These are phyloP conservation scores for Trametes coccinea DNA, from an alignment of 768 basidiomycete species.

Conservation along the genomic window DNA sequence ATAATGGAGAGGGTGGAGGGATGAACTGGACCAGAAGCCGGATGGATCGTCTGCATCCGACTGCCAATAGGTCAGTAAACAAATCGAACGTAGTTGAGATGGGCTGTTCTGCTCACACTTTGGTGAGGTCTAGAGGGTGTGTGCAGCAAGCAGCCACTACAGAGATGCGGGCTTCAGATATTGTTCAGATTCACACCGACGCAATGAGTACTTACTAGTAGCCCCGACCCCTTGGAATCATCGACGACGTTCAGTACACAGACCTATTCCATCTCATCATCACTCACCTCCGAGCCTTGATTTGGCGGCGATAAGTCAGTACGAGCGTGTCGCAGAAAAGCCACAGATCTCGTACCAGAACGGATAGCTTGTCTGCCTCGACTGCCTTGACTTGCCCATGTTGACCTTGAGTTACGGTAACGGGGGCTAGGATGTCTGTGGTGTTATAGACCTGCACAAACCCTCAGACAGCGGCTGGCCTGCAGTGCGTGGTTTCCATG, in stretches of 20 bases:
- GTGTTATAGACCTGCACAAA: constrained; percentile 7
- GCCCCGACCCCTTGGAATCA: constrained; percentile 35
- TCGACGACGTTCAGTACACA: too few relatives aligned
- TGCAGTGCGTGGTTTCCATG: constrained; percentile 21
- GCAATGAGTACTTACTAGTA: constrained; percentile 32
- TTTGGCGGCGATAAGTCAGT: not conserved
- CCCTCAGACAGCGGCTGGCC: constrained; percentile 17
- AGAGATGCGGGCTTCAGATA: not conserved
- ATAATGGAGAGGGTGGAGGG: constrained; percentile 70
- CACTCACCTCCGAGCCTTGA: constrained; percentile 38
- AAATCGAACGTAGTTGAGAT: not conserved
- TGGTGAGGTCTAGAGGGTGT: constrained; percentile 82
- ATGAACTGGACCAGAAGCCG: constrained; percentile 45
- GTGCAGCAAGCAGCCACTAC: constrained; percentile 80
- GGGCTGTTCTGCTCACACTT: constrained; percentile 56
- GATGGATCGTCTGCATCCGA: constrained; percentile 76
- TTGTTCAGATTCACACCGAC: not conserved
- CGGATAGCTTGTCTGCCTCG: constrained; percentile 25
- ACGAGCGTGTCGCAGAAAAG: not conserved
- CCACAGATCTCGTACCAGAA: constrained; percentile 29
- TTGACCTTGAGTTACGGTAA: not conserved
- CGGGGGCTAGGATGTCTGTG: not conserved
- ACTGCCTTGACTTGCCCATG: constrained; percentile 19
- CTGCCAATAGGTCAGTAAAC: constrained; percentile 35
- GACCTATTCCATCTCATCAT: not conserved